These are phyloP conservation scores for Phytophthora pistaciae DNA, from an alignment of 352 stramenopile genomes.

Conservation along the genomic window DNA sequence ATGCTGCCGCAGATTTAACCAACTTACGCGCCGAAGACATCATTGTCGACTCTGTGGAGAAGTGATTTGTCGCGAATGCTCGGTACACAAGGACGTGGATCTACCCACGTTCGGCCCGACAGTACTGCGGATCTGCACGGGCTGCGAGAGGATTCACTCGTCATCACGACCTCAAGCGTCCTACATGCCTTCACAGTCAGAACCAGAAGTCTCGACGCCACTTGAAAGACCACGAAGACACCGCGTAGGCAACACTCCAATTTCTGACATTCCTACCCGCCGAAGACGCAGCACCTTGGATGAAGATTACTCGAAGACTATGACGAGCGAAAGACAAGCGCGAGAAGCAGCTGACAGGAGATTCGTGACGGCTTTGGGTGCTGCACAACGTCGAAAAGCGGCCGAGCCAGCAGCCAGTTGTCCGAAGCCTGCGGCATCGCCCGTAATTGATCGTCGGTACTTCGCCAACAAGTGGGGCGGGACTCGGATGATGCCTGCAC, in stretches of 20 bases:
- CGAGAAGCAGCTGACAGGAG: not conserved
- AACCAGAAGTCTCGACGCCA: conserved; percentile 24
- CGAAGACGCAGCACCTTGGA: conserved; percentile 19
- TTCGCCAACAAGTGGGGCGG: conserved; percentile 34
- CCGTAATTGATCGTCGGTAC: conserved; percentile 32
- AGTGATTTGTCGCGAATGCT: conserved; percentile 81
- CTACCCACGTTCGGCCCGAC: conserved; percentile 72
- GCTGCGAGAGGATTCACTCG: conserved; percentile 48
- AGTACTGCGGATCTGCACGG: conserved; percentile 69
- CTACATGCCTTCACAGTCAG: conserved; percentile 9
- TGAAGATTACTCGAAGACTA: conserved; percentile 4
- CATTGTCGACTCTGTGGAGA: conserved; percentile 84
- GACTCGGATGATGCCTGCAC: conserved; percentile 9
- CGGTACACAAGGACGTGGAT: conserved; percentile 74
- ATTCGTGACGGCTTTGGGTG: conserved; percentile 13
- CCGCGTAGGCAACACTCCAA: conserved; percentile 2
- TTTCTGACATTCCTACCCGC: conserved; percentile 5
- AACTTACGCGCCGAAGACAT: conserved; percentile 69
- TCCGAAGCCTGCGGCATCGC: conserved; percentile 27
- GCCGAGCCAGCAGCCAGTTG: conserved; percentile 24
- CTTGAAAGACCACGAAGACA: conserved; percentile 24
- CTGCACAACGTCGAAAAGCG: conserved; percentile 7
- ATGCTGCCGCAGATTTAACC: conserved; percentile 76
- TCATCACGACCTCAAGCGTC: conserved; percentile 25
- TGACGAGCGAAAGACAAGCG: conserved; percentile 7